These are phyloP conservation scores for Arabidopsis suecica DNA, from an alignment of 345 rosid species.

Conservation along the genomic window DNA sequence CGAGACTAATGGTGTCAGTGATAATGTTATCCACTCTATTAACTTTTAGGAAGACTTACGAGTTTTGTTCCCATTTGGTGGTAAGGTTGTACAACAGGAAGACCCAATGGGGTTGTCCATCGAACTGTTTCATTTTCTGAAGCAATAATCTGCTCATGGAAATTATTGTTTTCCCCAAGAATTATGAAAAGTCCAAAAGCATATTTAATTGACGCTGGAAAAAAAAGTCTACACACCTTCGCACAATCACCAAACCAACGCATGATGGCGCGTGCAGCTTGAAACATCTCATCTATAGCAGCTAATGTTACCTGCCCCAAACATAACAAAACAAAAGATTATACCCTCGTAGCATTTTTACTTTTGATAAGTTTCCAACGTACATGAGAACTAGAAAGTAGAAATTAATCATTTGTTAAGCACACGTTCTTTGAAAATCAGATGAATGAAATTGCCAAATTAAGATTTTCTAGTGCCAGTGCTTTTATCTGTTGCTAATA, in stretches of 20 bases:
- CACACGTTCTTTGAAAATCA: conserved; percentile 7
- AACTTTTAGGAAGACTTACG: conserved; percentile 55
- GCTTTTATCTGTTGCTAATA: conserved; percentile 32
- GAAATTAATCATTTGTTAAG: conserved; percentile 7
- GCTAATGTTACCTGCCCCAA: conserved; percentile 73
- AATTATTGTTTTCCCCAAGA: background rate
- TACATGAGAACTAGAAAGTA: background rate
- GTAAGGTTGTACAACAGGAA: conserved; percentile 99
- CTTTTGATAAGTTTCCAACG: conserved; percentile 19
- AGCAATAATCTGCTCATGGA: conserved; percentile 68
- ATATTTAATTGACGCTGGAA: conserved; percentile 7
- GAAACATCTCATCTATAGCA: conserved; percentile 94
- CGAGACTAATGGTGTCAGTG: background rate
- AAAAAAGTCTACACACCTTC: conserved; percentile 56
- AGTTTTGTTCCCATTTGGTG: conserved; percentile 69
- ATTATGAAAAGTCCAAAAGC: background rate
- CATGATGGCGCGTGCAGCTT: conserved; percentile 95
- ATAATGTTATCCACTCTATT: background rate
- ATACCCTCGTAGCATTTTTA: conserved; percentile 6
- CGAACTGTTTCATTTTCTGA: conserved; percentile 86
- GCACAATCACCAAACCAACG: conserved; percentile 98
- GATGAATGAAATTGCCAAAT: conserved; percentile 14
- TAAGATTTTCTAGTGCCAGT: conserved; percentile 1
- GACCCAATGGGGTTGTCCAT: conserved; percentile 97
- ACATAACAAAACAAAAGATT: conserved; percentile 35